Conservation (phyloP, 2,329 filamentous ascomycete genomes). For the Colletotrichum incanum region DNA sequence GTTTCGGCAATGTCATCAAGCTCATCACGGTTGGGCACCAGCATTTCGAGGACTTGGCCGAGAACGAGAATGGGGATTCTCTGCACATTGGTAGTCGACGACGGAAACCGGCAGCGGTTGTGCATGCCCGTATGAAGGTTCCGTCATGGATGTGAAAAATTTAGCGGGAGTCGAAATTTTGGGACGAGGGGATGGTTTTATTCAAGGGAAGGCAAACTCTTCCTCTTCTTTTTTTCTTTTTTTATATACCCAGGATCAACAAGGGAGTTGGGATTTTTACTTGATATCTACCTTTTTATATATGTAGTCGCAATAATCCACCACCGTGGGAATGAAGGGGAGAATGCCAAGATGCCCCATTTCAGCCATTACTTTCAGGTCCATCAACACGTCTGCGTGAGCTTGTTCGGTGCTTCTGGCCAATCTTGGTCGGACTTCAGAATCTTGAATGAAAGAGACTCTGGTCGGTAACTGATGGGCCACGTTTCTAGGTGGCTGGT, state of each 20-base stretch:
- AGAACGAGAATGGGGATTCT: constrained; percentile 50
- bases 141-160: constrained; percentile 32
- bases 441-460: background rate
- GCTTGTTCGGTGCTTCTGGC: background rate
- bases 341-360: background rate
- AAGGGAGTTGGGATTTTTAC: constrained; percentile 33
- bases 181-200: background rate
- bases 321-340: background rate
- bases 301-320: background rate
- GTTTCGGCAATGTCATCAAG: constrained; percentile 81
- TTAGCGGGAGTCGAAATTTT: constrained; percentile 5
- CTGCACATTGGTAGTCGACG: constrained; percentile 58
- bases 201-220: constrained; percentile 1
- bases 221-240: constrained; percentile 6
- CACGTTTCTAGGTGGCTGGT: background rate
- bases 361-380: background rate
- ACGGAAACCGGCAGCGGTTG: constrained; percentile 49
- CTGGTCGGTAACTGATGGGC: background rate
- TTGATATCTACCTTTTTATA: background rate
- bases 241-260: constrained; percentile 40
- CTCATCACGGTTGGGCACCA: constrained; percentile 78
- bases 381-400: background rate
- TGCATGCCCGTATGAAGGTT: constrained; percentile 37
- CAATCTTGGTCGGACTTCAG: background rate
- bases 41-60: constrained; percentile 66